Conservation (phyloP, 371 early-diverging fungal species). For the Conidiobolus incongruus region DNA sequence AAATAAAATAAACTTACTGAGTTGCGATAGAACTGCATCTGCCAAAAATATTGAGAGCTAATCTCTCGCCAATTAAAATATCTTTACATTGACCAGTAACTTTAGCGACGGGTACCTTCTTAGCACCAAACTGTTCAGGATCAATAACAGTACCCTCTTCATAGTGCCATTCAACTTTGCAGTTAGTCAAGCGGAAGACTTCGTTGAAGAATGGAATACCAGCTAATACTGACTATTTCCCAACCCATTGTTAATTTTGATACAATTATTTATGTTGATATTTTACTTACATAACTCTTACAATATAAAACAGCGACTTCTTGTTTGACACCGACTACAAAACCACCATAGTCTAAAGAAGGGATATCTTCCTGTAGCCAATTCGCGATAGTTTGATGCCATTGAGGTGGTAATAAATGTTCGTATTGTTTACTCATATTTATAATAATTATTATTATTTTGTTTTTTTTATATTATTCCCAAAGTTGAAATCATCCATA, state of each 20-base stretch:
- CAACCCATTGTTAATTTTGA: too few relatives aligned
- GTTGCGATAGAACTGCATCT: constrained; percentile 89
- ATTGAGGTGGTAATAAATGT: constrained; percentile 53
- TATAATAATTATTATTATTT: neutral
- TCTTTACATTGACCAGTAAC: constrained; percentile 70
- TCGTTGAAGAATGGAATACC: constrained; percentile 90
- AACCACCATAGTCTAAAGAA: constrained; percentile 92
- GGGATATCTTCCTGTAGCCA: constrained; percentile 91
- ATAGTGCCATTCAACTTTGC: constrained; percentile 70
- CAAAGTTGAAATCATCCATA: too few relatives aligned
- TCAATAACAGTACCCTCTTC: constrained; percentile 58
- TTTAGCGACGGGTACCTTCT: constrained; percentile 25
- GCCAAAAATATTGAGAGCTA: constrained; percentile 83
- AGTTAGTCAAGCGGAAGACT: constrained; percentile 72
- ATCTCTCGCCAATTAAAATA: constrained; percentile 81
- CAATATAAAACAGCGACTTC: constrained; percentile 65
- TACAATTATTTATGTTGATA: too few relatives aligned
- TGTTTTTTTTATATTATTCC: neutral
- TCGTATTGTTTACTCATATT: neutral
- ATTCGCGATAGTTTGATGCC: constrained; percentile 31
- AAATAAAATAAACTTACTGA: constrained; percentile 14
- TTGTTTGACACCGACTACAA: constrained; percentile 78
- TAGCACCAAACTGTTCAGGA: constrained; percentile 23
- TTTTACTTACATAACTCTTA: constrained; percentile 52
- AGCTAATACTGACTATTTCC: constrained; percentile 57